Percentiles rank a stretch among this genome's conserved stretches.
Evolutionary conservation across 345 rosid genomes (phyloP).

Genomic region (Brassica juncea): DNA sequence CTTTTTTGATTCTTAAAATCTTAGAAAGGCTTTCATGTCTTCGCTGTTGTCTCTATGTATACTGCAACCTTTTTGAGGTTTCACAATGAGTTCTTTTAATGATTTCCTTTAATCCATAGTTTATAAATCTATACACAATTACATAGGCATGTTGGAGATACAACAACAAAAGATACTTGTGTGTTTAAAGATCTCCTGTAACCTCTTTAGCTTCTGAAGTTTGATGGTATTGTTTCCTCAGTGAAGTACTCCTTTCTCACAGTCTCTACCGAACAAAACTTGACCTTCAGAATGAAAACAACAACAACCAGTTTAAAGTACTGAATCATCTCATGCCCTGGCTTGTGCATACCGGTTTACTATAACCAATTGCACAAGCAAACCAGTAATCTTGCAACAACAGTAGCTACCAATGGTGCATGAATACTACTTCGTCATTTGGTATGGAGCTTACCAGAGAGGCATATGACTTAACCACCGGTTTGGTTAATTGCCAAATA

Average conservation of each 20-base stretch:
- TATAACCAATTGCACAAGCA: neutral
- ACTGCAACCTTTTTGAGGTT: conserved; percentile 38
- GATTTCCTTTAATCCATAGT: neutral
- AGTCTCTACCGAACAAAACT: conserved; percentile 68
- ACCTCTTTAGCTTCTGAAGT: conserved; percentile 51
- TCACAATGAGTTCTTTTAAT: conserved; percentile 24
- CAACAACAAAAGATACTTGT: conserved; percentile 15
- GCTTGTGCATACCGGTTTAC: neutral
- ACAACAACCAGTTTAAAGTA: neutral
- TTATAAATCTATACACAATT: conserved; percentile 12
- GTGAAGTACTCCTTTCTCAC: conserved; percentile 76
- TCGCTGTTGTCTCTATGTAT: conserved; percentile 29
- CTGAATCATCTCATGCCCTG: neutral
- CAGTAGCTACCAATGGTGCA: neutral
- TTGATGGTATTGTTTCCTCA: conserved; percentile 65
- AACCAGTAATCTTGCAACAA: neutral
- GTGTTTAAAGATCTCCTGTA: neutral
- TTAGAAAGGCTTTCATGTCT: conserved; percentile 39
- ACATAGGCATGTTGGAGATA: neutral
- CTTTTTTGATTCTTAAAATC: conserved; percentile 23
- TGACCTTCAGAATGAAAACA: conserved; percentile 53
- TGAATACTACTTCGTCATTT: conserved; percentile 3
- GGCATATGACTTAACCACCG: conserved; percentile 43
- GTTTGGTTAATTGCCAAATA: neutral
- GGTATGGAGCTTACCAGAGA: conserved; percentile 60